phyloP scores from a whole-genome alignment of 2,329 filamentous ascomycete genomes.

The Domatiomyces catenatus region DNA sequence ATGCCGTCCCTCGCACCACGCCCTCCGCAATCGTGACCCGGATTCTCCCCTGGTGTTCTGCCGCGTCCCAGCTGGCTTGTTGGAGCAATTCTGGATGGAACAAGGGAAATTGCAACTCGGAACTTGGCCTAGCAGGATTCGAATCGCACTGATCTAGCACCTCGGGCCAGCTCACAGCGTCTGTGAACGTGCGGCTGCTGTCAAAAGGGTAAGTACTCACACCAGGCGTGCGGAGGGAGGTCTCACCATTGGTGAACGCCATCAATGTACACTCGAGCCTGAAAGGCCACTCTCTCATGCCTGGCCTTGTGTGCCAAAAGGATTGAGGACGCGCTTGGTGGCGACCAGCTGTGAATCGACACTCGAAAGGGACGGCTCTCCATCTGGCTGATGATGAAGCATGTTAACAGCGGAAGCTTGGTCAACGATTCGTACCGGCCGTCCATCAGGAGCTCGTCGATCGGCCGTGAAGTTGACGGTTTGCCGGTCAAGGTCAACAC shows the following conservation, averaged over 20 bases:
- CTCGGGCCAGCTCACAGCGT: conserved; percentile 30
- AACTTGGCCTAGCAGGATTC: conserved; percentile 3
- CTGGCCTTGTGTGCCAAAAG: conserved; percentile 42
- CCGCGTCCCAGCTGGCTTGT: conserved; percentile 56
- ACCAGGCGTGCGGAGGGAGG: background rate
- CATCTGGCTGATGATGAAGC: conserved; percentile 52
- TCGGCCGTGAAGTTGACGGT: background rate
- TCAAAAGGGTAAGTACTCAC: background rate
- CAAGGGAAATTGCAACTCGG: conserved; percentile 51
- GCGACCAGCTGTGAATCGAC: conserved; percentile 60
- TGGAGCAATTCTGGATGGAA: conserved; percentile 56
- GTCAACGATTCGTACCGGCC: conserved; percentile 15
- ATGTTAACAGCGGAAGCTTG: conserved; percentile 50
- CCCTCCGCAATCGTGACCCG: conserved; percentile 63
- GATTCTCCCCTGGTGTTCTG: conserved; percentile 58
- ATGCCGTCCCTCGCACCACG: conserved; percentile 35
- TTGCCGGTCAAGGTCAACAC: conserved; percentile 28
- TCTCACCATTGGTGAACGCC: conserved; percentile 48
- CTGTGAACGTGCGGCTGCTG: conserved; percentile 8
- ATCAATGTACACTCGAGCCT: conserved; percentile 54
- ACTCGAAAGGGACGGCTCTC: conserved; percentile 48
- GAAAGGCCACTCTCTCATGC: conserved; percentile 43
- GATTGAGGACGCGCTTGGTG: conserved; percentile 43
- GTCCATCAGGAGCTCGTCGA: background rate
- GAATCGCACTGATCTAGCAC: conserved; percentile 12